Conservation (phyloP, 2,329 filamentous ascomycete genomes). For the Sphaerulina populicola region DNA sequence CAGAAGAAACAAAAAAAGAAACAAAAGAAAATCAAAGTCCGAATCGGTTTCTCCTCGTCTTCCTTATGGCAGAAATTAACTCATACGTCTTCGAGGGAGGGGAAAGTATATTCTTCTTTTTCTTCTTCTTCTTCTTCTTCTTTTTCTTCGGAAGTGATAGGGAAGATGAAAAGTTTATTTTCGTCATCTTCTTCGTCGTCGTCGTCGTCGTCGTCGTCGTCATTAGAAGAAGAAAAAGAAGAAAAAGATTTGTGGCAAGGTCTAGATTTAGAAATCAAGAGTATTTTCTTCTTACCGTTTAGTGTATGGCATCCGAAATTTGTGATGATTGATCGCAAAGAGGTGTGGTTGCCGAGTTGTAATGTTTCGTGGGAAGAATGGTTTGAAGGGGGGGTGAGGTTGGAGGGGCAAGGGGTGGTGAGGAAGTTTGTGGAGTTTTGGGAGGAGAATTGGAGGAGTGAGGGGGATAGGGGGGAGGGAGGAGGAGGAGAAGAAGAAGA, state of each 20-base stretch:
- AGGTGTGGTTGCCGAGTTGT: constrained; percentile 65
- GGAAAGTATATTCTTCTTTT: constrained; percentile 54
- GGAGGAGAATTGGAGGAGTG: constrained; percentile 55
- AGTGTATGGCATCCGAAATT: constrained; percentile 88
- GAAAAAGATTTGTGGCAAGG: constrained; percentile 45
- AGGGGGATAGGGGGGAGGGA: constrained; percentile 1
- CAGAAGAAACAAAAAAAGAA: constrained; percentile 18
- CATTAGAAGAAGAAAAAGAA: too few species aligned
- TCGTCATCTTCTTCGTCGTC: constrained; percentile 25
- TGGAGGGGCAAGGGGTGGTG: constrained; percentile 54
- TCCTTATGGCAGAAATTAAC: constrained; percentile 66
- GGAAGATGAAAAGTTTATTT: constrained; percentile 57
- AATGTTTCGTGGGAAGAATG: constrained; percentile 84
- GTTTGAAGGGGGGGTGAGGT: constrained; percentile 68
- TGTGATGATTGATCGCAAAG: constrained; percentile 59
- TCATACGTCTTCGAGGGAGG: constrained; percentile 56
- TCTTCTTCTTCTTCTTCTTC: too few species aligned
- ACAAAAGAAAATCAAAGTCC: constrained; percentile 48
- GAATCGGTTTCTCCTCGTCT: constrained; percentile 67
- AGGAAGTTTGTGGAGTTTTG: constrained; percentile 59
- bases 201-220: too few species aligned
- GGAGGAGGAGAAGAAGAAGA: too few species aligned
- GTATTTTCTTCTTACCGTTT: constrained; percentile 68
- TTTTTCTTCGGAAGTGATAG: too few species aligned
- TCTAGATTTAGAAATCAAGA: constrained; percentile 64